Percentiles rank a stretch among this genome's conserved stretches.
Evolutionary conservation across 164 flowering plant genomes (phyloP).

Genomic region (Vitis cinerea): DNA sequence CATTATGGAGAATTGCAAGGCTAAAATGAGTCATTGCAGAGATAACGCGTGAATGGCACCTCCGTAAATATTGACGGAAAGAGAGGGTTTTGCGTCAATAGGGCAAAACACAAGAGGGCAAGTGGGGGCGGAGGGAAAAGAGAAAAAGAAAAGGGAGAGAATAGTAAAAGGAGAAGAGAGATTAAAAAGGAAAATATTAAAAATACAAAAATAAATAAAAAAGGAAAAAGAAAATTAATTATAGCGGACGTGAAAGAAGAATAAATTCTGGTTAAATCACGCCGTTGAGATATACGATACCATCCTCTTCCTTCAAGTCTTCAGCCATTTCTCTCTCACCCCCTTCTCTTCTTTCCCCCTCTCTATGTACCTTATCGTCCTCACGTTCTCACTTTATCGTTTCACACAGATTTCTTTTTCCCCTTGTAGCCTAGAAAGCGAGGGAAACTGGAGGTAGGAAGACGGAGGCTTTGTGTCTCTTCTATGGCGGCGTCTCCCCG

Average conservation of each 20-base stretch:
- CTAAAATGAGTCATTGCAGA: neutral
- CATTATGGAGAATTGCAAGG: neutral
- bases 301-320: conserved; percentile 9
- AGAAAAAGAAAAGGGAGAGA: neutral
- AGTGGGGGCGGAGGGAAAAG: neutral
- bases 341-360: conserved; percentile 1
- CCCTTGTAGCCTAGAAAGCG: neutral
- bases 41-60: neutral
- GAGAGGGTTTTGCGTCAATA: neutral
- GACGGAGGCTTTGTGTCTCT: no score
- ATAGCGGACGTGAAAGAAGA: conserved; percentile 49
- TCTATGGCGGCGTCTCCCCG: no score
- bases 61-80: neutral
- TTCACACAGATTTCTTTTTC: conserved; percentile 8
- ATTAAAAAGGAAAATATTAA: neutral
- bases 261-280: conserved; percentile 38
- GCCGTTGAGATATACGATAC: conserved; percentile 31
- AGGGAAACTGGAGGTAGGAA: neutral
- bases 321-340: conserved; percentile 11
- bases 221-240: conserved; percentile 1
- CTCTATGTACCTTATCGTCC: conserved; percentile 41
- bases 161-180: neutral
- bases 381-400: conserved; percentile 34
- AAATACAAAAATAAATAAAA: neutral
- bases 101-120: conserved; percentile 1